Evolutionary conservation across 176 grass and related monocot species (phyloP).

Genomic region (Oryza australiensis): DNA sequence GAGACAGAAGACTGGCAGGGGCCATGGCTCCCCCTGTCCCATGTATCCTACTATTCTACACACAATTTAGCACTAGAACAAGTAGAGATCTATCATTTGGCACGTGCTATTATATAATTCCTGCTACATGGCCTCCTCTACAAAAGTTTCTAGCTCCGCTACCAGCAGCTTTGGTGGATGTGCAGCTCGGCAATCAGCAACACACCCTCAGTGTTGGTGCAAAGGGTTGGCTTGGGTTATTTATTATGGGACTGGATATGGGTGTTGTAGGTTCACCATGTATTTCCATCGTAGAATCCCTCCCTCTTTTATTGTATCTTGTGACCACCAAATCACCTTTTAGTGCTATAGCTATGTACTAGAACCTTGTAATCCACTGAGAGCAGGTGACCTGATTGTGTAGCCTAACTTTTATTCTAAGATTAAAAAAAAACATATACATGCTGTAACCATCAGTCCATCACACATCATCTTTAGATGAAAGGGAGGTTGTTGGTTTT

Average conservation of each 20-base stretch:
- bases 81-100: neutral
- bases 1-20: neutral
- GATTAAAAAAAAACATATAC: neutral
- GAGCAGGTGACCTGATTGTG: neutral
- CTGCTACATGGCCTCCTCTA: neutral
- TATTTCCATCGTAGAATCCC: neutral
- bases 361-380: neutral
- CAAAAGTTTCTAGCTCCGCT: neutral
- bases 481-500: neutral
- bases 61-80: neutral
- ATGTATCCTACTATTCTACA: neutral
- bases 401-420: neutral
- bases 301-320: neutral
- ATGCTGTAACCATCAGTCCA: neutral
- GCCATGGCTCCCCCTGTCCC: neutral
- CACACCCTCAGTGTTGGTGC: neutral
- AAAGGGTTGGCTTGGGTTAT: neutral
- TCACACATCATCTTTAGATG: constrained; percentile 13
- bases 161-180: neutral
- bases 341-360: neutral
- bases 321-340: neutral
- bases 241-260: neutral
- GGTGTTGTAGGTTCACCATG: neutral
- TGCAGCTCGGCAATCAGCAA: neutral
- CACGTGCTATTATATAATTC: neutral